Conservation (phyloP, 495 filamentous ascomycete species). For the Neurospora pannonica region DNA sequence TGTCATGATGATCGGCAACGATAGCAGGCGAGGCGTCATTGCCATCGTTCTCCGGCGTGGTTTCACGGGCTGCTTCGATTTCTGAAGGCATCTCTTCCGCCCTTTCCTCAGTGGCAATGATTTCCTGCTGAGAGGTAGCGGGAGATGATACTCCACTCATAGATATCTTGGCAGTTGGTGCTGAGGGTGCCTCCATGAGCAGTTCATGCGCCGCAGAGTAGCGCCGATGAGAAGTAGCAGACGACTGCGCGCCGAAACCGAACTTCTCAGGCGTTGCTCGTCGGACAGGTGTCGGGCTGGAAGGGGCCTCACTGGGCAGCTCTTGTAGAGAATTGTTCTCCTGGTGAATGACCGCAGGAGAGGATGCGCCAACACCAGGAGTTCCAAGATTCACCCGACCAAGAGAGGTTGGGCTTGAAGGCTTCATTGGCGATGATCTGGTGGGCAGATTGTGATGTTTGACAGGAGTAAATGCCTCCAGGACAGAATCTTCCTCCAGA, state of each 20-base stretch:
- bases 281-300: not conserved
- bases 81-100: not conserved
- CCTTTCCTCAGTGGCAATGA: not conserved
- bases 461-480: slow-evolving; percentile 1
- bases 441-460: not conserved
- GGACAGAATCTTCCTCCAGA: slow-evolving; percentile 13
- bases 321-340: not conserved
- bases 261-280: not conserved
- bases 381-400: not conserved
- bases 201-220: not conserved
- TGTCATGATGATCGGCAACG: not conserved
- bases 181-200: not conserved
- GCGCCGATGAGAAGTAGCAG: not conserved
- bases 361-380: not conserved
- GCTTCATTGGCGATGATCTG: not conserved
- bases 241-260: not conserved
- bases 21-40: not conserved
- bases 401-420: not conserved
- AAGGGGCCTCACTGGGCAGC: not conserved
- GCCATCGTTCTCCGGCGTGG: not conserved
- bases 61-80: not conserved
- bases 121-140: not conserved
- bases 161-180: not conserved
- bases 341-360: not conserved
- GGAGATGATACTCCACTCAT: not conserved